Evolutionary conservation across 495 filamentous ascomycete genomes (phyloP), one percentile per base, ranked within the genome.

Genomic region (Aspergillus wentii): DNA sequence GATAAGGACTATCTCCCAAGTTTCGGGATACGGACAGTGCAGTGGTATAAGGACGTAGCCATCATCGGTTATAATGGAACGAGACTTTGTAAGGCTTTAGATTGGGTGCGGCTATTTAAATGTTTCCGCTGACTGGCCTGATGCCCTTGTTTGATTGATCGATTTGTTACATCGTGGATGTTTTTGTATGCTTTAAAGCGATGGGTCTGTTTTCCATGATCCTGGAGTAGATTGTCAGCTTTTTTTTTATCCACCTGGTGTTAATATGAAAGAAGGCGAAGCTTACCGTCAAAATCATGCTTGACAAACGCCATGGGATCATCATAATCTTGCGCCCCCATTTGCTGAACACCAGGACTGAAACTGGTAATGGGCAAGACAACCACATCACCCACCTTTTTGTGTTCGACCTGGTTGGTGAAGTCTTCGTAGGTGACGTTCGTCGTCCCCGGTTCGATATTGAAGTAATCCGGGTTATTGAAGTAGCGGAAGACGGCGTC

Each of bases 301-400:
- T 94, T 87, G 38, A 98, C 92, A 70, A 95, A 97, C 3, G 92
- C 92, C 88, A 97, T 92, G 5, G 90, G 88, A 52, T 97, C 82
- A 51, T 96, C 90, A 9, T 79, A 72, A 37, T 92, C 89, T 43
- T 80, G 82, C n/a, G 92, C 87, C 19, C 83, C 85, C 88, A 96
- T 97, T 53, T 94, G 87, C 45, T 83, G 76, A 23, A 97, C 88
- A 5, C 92, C 92, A 5, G 92, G 94, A 49, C 87, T 94, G 67
- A 98, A 98, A 63, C 88, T 94, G 2, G 92, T 98, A 46, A 98
- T 97, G 10, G 91, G 91, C 38, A 97, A 63, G 10, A 97, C 80
- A 13, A 95, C 76, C n/a, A 91, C 86, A 64, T 97, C 91, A 2
- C 91, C 91, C 27, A 97, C 83, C 54, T 90, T 92, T 59, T 86